phyloP scores from a whole-genome alignment of 768 basidiomycete species.

The Lentinus tigrinus region DNA sequence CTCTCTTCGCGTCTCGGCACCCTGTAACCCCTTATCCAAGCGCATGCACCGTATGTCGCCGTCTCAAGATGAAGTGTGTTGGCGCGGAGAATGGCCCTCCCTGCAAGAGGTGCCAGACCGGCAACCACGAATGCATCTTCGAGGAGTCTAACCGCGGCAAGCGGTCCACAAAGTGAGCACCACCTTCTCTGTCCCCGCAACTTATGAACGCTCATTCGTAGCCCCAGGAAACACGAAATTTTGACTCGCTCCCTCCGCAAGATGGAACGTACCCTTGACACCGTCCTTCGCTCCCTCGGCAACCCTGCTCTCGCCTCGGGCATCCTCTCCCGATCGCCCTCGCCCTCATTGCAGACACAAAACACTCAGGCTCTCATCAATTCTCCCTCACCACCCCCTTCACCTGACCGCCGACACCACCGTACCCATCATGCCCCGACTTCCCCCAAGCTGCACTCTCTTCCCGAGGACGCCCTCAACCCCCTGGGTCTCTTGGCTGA shows the following conservation, averaged over 20 bases:
- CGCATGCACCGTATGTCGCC: conserved; percentile 89
- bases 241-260: conserved; percentile 80
- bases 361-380: conserved; percentile 57
- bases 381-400: conserved; percentile 28
- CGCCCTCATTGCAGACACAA: conserved; percentile 53
- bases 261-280: conserved; percentile 92
- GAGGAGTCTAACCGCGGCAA: conserved; percentile 97
- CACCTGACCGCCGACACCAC: conserved; percentile 41
- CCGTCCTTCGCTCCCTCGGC: conserved; percentile 84
- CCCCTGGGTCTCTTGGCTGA: conserved; percentile 92
- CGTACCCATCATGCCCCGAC: conserved; percentile 31
- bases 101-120: conserved; percentile 80
- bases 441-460: conserved; percentile 85
- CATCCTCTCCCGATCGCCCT: conserved; percentile 81
- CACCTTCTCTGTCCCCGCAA: conserved; percentile 16
- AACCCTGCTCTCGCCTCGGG: conserved; percentile 78
- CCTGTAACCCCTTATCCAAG: conserved; percentile 38
- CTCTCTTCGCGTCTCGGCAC: background rate
- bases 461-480: conserved; percentile 91
- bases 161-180: conserved; percentile 71
- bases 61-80: conserved; percentile 92
- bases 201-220: conserved; percentile 25
- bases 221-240: conserved; percentile 77
- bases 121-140: conserved; percentile 90
- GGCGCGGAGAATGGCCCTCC: conserved; percentile 89